These are phyloP conservation scores for Botrytis byssoidea DNA, from an alignment of 2,329 filamentous ascomycete genomes.

Conservation along the genomic window DNA sequence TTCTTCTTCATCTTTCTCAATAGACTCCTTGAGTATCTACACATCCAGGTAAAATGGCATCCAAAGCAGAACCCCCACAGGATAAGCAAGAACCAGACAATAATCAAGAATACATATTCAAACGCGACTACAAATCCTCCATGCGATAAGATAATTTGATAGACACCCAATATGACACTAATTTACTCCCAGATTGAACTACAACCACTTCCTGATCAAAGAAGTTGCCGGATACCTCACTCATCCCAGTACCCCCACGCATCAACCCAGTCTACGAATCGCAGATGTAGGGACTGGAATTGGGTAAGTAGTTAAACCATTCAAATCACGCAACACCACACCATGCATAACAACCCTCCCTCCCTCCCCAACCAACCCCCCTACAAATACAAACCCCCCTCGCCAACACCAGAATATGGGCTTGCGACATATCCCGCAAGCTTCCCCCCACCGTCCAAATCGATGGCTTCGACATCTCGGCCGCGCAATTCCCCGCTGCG, in stretches of 20 bases:
- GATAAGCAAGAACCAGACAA: not conserved
- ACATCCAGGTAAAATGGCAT: accelerated
- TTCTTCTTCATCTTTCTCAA: not conserved
- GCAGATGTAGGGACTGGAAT: not conserved
- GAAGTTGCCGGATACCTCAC: not conserved
- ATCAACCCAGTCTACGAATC: not conserved
- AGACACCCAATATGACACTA: not conserved
- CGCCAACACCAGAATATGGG: no score
- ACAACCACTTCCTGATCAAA: not conserved
- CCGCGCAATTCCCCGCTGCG: not conserved
- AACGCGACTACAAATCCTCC: not conserved
- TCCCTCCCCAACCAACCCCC: not conserved
- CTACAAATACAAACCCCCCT: no score
- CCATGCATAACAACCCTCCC: not conserved
- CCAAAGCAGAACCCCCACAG: not conserved
- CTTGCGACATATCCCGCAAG: not conserved
- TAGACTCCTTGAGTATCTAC: not conserved
- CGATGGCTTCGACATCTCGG: not conserved
- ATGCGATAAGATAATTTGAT: not conserved
- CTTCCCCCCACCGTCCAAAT: not conserved
- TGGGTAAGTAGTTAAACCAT: not conserved
- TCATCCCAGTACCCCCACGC: not conserved
- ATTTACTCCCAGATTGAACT: not conserved
- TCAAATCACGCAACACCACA: no score
- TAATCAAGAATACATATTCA: not conserved